Conservation (phyloP, 495 filamentous ascomycete species). For the Eremomyces bilateralis region DNA sequence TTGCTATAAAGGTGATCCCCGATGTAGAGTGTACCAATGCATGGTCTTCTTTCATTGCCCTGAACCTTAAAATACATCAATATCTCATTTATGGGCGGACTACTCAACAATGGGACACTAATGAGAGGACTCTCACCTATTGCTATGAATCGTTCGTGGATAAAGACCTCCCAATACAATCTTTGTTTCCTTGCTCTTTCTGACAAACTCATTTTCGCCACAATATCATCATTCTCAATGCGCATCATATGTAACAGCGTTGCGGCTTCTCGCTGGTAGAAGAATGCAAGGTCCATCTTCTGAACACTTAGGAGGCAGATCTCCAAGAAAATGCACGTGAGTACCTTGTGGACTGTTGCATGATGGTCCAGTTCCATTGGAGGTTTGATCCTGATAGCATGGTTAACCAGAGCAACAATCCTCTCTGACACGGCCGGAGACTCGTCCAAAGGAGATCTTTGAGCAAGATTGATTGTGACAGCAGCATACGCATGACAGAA, state of each 20-base stretch:
- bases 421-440: constrained; percentile 1
- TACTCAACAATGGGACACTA: no score
- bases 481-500: constrained; percentile 11
- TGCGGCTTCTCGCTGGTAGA: constrained; percentile 39
- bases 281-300: constrained; percentile 31
- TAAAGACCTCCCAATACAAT: constrained; percentile 42
- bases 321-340: constrained; percentile 11
- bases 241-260: constrained; percentile 36
- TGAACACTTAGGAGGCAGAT: constrained; percentile 10
- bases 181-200: constrained; percentile 32
- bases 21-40: no score
- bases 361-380: constrained; percentile 1
- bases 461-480: constrained; percentile 11
- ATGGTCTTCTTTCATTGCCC: no score
- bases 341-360: constrained; percentile 6
- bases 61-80: no score
- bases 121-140: no score
- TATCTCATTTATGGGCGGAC: no score
- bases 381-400: background rate
- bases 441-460: constrained; percentile 2
- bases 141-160: constrained; percentile 19
- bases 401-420: constrained; percentile 3
- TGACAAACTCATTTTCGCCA: constrained; percentile 21
- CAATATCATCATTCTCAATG: constrained; percentile 34
- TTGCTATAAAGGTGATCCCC: no score